Conservation (phyloP, 352 stramenopile species). For the Globisporangium camurandrum region DNA sequence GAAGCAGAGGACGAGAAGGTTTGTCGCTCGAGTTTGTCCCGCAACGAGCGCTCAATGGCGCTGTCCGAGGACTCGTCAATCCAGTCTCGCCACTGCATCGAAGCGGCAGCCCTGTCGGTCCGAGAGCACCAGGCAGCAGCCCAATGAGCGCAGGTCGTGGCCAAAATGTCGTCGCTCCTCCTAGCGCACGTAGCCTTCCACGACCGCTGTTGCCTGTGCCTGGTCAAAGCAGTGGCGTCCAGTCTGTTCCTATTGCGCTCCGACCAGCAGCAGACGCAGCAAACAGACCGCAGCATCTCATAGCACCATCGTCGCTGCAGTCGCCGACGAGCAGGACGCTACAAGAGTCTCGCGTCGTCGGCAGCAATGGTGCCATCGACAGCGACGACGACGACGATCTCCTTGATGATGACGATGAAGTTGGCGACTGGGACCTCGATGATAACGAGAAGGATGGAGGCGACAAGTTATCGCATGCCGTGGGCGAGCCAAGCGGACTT, state of each 20-base stretch:
- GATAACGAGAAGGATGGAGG: conserved; percentile 6
- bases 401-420: conserved; percentile 29
- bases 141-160: not conserved
- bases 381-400: conserved; percentile 31
- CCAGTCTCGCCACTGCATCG: conserved; percentile 3
- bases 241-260: not conserved
- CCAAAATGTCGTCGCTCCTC: not conserved
- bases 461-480: too few relatives aligned
- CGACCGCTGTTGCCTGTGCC: not conserved
- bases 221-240: not conserved
- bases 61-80: not conserved
- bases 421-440: conserved; percentile 29
- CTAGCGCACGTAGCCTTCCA: not conserved
- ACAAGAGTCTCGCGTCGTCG: too few relatives aligned
- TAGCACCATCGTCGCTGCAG: not conserved
- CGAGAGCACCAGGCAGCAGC: not conserved
- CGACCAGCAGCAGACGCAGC: not conserved
- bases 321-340: too few relatives aligned
- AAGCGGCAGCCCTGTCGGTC: too few relatives aligned
- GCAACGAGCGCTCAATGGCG: not conserved
- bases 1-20: too few relatives aligned
- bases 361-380: conserved; percentile 14
- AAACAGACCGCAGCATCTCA: not conserved
- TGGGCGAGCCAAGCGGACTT: too few relatives aligned
- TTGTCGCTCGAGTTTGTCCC: not conserved